Evolutionary conservation across 352 stramenopile genomes (phyloP).

Genomic region (Salisapilia sapeloensis): DNA sequence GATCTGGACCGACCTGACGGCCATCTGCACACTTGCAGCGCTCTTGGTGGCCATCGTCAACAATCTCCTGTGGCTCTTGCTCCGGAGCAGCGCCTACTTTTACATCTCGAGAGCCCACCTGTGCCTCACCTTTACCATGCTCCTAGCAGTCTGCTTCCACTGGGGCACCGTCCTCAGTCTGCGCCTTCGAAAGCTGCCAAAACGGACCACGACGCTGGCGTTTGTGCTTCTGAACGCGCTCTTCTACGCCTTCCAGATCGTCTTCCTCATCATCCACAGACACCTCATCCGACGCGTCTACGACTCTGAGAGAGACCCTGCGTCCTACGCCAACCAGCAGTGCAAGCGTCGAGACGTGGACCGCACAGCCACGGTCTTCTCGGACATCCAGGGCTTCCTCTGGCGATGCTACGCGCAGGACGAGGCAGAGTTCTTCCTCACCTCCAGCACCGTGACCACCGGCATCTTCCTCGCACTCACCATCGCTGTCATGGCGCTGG

Average conservation of each 20-base stretch:
- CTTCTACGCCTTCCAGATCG: slow-evolving; percentile 70
- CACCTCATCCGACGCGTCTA: slow-evolving; percentile 62
- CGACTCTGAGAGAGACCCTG: slow-evolving; percentile 37
- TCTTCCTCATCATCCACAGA: slow-evolving; percentile 47
- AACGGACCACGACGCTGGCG: slow-evolving; percentile 34
- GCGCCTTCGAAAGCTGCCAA: slow-evolving; percentile 54
- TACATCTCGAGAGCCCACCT: slow-evolving; percentile 64
- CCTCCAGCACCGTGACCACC: slow-evolving; percentile 64
- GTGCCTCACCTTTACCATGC: slow-evolving; percentile 82
- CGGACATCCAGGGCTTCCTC: slow-evolving; percentile 72
- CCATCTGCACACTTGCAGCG: slow-evolving; percentile 65
- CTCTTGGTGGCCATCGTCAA: slow-evolving; percentile 61
- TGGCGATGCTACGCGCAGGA: slow-evolving; percentile 64
- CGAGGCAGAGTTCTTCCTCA: slow-evolving; percentile 57
- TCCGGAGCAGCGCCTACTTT: slow-evolving; percentile 51
- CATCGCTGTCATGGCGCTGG: slow-evolving; percentile 62
- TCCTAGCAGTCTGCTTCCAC: slow-evolving; percentile 76
- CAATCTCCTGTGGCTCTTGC: slow-evolving; percentile 72
- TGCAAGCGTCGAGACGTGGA: slow-evolving; percentile 30
- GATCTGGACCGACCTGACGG: slow-evolving; percentile 77
- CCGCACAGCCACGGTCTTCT: slow-evolving; percentile 51
- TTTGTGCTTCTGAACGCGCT: slow-evolving; percentile 56
- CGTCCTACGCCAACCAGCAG: slow-evolving; percentile 60
- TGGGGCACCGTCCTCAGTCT: slow-evolving; percentile 75
- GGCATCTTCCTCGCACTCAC: slow-evolving; percentile 63